Base-by-base conservation (phyloP, 176 grass and related monocot genomes). In the Cenchrus americanus region DNA sequence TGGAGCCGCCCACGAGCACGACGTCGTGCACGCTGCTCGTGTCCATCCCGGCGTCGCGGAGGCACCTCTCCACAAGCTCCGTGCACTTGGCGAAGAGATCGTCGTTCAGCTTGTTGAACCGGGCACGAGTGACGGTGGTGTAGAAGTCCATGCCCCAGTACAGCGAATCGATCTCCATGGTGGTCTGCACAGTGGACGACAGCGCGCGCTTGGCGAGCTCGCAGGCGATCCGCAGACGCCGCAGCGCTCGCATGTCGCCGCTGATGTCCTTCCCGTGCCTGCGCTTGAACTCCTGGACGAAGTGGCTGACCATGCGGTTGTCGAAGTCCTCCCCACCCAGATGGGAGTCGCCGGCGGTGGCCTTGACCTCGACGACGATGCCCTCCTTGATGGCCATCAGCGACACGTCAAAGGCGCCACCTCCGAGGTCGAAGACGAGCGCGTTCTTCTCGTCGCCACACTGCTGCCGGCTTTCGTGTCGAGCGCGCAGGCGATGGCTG, bases 101-200 rank as follows among this genome's bases (percentile, higher is more conserved):
- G 92, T 94, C 92, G 90, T 94, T 97, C 13, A 97, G 88, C 82
- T 97, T 89, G 85, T 97, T 87, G 11, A 97, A 97, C 0, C 91
- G 69, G 18, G 91, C 91, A 18, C 94, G 24, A 2, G 91, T 94
- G 82, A 97, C 93, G 43, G 94, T 89, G 6, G 91, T 73, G 88
- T 94, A 97, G 82, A 97, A 97, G 79, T 97, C 94, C 62, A 97
- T 83, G n/a, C 94, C 94, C 57, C 91, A 89, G 59, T 80, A 93
- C 41, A 97, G 84, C 3, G 91, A 93, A 62, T 97, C 94, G 3
- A 97, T 93, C 84, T 97, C 94, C 3, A 97, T 97, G 14, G 89
- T 97, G 24, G 94, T 93, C 61, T 97, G 94, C 10, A 89, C 91
- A 0, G 89, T 91, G 1, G 94, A 97, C 13, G 94, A 97, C n/a